These are phyloP conservation scores for Leucocoprinus leucothites DNA, from an alignment of 768 basidiomycete genomes.

Conservation along the genomic window DNA sequence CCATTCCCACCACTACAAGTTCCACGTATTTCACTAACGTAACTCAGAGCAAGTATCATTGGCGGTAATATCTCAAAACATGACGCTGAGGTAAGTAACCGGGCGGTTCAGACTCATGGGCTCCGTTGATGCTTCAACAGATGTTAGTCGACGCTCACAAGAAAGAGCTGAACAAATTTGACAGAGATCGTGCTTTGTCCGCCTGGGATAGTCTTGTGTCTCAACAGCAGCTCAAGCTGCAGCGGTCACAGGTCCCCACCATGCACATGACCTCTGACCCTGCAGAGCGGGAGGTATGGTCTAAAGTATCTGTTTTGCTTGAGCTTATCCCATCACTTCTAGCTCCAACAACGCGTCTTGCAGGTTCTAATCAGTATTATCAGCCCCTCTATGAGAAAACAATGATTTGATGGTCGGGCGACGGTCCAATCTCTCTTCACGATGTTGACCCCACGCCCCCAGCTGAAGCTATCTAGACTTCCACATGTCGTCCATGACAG, in stretches of 20 bases:
- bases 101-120: neutral
- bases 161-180: slow-evolving; percentile 65
- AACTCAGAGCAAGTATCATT: slow-evolving; percentile 61
- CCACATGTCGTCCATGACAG: neutral
- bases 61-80: slow-evolving; percentile 64
- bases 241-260: slow-evolving; percentile 59
- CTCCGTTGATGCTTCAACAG: slow-evolving; percentile 32
- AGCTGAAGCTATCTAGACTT: neutral
- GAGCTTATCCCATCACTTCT: slow-evolving; percentile 1
- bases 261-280: slow-evolving; percentile 59
- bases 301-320: neutral
- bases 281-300: slow-evolving; percentile 54
- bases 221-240: slow-evolving; percentile 66
- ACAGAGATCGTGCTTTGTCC: slow-evolving; percentile 61
- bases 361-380: slow-evolving; percentile 62
- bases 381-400: slow-evolving; percentile 18
- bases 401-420: neutral
- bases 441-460: neutral
- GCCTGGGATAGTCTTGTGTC: slow-evolving; percentile 77
- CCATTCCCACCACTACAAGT: slow-evolving; percentile 17
- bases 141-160: slow-evolving; percentile 62
- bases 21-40: slow-evolving; percentile 8
- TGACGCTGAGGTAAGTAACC: slow-evolving; percentile 53
- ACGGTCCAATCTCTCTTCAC: neutral
- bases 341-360: slow-evolving; percentile 72